These are phyloP conservation scores for Aspergillus pseudoglaucus DNA, from an alignment of 2,329 filamentous ascomycete genomes.

Conservation along the genomic window DNA sequence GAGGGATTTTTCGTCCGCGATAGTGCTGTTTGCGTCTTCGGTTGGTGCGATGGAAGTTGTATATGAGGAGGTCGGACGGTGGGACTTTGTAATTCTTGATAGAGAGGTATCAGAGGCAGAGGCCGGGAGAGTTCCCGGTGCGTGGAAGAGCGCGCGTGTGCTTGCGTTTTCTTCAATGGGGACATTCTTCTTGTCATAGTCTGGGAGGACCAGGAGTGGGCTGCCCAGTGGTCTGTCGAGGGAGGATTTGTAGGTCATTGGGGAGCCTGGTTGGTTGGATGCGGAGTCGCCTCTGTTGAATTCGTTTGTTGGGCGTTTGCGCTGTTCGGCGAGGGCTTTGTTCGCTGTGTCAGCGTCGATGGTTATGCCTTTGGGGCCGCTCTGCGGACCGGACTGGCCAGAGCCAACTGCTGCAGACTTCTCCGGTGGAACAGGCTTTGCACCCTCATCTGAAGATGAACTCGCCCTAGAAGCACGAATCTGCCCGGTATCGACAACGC, in stretches of 20 bases:
- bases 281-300: not conserved
- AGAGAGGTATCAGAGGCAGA: constrained; percentile 15
- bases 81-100: constrained; percentile 10
- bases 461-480: constrained; percentile 18
- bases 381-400: not conserved
- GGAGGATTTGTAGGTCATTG: not conserved
- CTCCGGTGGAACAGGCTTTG: not conserved
- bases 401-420: not conserved
- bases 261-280: not conserved
- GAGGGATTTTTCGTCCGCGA: constrained; percentile 21
- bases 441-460: not conserved
- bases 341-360: not conserved
- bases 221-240: constrained; percentile 11
- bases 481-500: constrained; percentile 19
- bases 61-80: constrained; percentile 16
- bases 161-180: constrained; percentile 25
- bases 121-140: constrained; percentile 17
- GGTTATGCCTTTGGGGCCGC: not conserved
- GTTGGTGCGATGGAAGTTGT: constrained; percentile 24
- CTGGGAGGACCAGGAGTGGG: constrained; percentile 24
- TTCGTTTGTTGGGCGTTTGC: not conserved
- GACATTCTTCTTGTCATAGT: constrained; percentile 20
- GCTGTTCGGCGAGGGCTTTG: not conserved
- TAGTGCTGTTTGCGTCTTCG: constrained; percentile 21
- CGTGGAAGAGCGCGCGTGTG: constrained; percentile 27